Evolutionary conservation across 352 stramenopile genomes (phyloP).

Genomic region (Phytophthora hibernalis): DNA sequence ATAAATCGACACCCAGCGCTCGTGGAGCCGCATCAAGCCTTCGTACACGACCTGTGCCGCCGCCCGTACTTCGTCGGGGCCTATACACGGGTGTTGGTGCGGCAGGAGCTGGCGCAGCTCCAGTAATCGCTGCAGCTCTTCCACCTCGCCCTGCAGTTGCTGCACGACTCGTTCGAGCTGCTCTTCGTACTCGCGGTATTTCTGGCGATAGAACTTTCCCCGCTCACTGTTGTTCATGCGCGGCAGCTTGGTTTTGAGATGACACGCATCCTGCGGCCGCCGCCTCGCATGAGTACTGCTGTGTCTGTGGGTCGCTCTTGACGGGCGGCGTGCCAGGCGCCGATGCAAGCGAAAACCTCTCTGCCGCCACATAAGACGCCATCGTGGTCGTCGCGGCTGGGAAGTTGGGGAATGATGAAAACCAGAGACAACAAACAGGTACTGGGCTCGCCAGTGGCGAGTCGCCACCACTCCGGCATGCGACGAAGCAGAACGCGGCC

Average conservation of each 20-base stretch:
- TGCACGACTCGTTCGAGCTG: conserved; percentile 46
- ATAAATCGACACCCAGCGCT: conserved; percentile 28
- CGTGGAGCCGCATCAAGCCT: conserved; percentile 27
- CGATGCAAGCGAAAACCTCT: conserved; percentile 1
- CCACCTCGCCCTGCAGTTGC: conserved; percentile 45
- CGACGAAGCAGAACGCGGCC: conserved; percentile 20
- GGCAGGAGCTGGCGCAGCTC: conserved; percentile 44
- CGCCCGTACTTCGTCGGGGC: conserved; percentile 22
- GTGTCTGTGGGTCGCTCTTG: conserved; percentile 14
- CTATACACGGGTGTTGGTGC: conserved; percentile 19
- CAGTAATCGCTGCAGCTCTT: conserved; percentile 43
- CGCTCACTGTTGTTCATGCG: conserved; percentile 77
- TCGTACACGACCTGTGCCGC: conserved; percentile 33
- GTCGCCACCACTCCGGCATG: conserved; percentile 1
- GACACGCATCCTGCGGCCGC: conserved; percentile 34
- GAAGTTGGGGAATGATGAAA: conserved; percentile 25
- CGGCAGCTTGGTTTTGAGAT: conserved; percentile 48
- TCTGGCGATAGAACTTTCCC: conserved; percentile 72
- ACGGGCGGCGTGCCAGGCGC: conserved; percentile 6
- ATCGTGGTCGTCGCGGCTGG: conserved; percentile 4
- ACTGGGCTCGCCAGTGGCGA: neutral
- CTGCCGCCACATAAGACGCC: conserved; percentile 11
- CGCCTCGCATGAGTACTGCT: conserved; percentile 25
- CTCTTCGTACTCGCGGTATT: conserved; percentile 63
- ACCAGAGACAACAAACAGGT: conserved; percentile 2